These are phyloP conservation scores for Phytophthora pini DNA, from an alignment of 352 stramenopile species.

Conservation along the genomic window DNA sequence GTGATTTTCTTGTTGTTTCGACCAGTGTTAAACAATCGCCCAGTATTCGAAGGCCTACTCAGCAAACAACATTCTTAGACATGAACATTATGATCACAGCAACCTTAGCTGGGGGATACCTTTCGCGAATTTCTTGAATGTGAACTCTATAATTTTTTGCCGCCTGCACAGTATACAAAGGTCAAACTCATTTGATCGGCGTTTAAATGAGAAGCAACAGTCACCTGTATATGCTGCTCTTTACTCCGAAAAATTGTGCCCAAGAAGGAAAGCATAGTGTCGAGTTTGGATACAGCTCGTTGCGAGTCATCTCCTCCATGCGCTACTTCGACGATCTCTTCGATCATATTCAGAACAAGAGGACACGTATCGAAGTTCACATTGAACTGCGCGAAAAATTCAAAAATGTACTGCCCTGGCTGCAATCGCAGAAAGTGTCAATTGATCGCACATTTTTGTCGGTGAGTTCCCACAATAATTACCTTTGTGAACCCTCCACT, in stretches of 20 bases:
- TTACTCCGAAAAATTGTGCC: constrained; percentile 87
- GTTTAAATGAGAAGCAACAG: not conserved
- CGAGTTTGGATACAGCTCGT: constrained; percentile 75
- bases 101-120: constrained; percentile 49
- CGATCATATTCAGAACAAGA: constrained; percentile 88
- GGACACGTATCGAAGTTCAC: constrained; percentile 90
- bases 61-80: constrained; percentile 15
- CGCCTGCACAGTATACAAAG: constrained; percentile 37
- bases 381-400: constrained; percentile 92
- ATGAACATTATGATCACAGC: constrained; percentile 1
- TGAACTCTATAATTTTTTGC: constrained; percentile 87
- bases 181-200: not conserved
- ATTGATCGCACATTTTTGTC: not conserved
- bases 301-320: constrained; percentile 76
- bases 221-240: constrained; percentile 75
- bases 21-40: constrained; percentile 55
- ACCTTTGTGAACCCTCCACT: constrained; percentile 87
- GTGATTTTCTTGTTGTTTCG: constrained; percentile 65
- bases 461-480: not conserved
- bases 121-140: constrained; percentile 89
- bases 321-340: constrained; percentile 88
- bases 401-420: constrained; percentile 90
- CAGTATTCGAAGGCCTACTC: constrained; percentile 43
- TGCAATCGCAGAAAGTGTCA: constrained; percentile 25
- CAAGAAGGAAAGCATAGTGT: constrained; percentile 85